Evolutionary conservation across 2,329 filamentous ascomycete species (phyloP).

Genomic region (Cytospora schulzeri): DNA sequence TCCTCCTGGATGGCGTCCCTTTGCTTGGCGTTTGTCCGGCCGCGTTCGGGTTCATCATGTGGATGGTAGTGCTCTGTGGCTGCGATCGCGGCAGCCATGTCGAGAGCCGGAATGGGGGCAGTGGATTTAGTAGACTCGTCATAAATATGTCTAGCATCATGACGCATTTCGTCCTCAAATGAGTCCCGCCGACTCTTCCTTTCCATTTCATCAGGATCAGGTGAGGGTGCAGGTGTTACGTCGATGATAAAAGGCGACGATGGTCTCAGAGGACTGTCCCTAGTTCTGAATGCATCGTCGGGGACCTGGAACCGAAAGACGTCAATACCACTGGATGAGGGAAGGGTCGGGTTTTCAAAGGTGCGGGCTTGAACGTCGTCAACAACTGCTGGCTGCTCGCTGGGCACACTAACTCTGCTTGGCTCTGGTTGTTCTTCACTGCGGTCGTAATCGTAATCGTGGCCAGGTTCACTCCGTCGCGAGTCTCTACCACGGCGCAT

Average conservation of each 20-base stretch:
- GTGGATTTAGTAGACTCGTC: slow-evolving; percentile 52
- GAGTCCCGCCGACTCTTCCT: slow-evolving; percentile 54
- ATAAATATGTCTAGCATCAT: slow-evolving; percentile 47
- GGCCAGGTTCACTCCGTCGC: slow-evolving; percentile 10
- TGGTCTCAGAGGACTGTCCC: slow-evolving; percentile 12
- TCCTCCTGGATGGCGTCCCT: slow-evolving; percentile 56
- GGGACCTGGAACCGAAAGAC: slow-evolving; percentile 62
- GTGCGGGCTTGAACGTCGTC: slow-evolving; percentile 34
- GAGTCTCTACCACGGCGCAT: slow-evolving; percentile 31
- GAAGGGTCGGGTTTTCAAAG: slow-evolving; percentile 32
- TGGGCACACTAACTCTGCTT: slow-evolving; percentile 33
- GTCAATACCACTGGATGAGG: slow-evolving; percentile 45
- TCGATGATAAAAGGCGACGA: slow-evolving; percentile 27
- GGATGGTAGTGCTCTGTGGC: slow-evolving; percentile 41
- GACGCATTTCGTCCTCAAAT: slow-evolving; percentile 50
- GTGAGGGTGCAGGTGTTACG: slow-evolving; percentile 25
- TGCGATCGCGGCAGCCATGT: slow-evolving; percentile 50
- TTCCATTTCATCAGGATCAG: slow-evolving; percentile 31
- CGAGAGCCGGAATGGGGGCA: slow-evolving; percentile 49
- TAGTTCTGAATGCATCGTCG: slow-evolving; percentile 52
- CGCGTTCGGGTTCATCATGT: slow-evolving; percentile 39
- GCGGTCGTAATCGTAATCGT: neutral
- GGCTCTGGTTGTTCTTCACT: slow-evolving; percentile 29
- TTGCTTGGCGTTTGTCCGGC: slow-evolving; percentile 34
- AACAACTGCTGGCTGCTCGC: slow-evolving; percentile 28